These are phyloP conservation scores for Discostella pseudostelligera DNA, from an alignment of 108 stramenopile species.

Conservation along the genomic window DNA sequence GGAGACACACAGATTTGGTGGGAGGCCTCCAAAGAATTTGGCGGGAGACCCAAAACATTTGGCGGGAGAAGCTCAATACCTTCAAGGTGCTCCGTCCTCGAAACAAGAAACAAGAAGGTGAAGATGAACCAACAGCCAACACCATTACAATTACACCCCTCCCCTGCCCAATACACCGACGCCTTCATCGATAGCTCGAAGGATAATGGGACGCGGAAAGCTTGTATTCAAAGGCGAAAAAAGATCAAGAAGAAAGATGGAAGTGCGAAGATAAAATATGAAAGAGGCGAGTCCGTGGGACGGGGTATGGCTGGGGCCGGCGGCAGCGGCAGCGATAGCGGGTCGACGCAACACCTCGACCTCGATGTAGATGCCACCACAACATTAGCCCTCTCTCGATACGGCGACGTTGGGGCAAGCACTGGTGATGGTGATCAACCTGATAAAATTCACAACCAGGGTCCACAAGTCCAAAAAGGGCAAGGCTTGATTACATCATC, in stretches of 20 bases:
- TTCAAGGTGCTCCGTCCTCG: too few relatives aligned
- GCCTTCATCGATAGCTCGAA: not conserved
- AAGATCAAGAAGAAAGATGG: slow-evolving; percentile 60
- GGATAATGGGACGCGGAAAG: slow-evolving; percentile 62
- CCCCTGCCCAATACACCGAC: too few relatives aligned
- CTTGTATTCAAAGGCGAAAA: slow-evolving; percentile 81
- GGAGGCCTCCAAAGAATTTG: too few relatives aligned
- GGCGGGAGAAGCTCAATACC: too few relatives aligned
- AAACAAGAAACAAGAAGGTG: too few relatives aligned
- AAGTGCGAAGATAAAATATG: slow-evolving; percentile 34
- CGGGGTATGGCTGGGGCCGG: not conserved
- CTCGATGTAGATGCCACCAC: too few relatives aligned
- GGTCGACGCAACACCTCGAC: slow-evolving; percentile 6
- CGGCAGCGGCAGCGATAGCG: not conserved
- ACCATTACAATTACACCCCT: too few relatives aligned
- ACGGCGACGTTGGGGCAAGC: too few relatives aligned
- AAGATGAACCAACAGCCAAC: not conserved
- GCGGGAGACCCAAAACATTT: too few relatives aligned
- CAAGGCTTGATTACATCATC: slow-evolving; percentile 73
- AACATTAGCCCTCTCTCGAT: too few relatives aligned
- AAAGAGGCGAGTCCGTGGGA: not conserved
- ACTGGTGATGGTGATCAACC: not conserved
- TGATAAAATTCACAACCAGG: not conserved
- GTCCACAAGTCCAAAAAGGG: slow-evolving; percentile 52
- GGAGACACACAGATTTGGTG: too few relatives aligned